Evolutionary conservation across 2,329 filamentous ascomycete genomes (phyloP).

Genomic region (Parastagonospora avenae): DNA sequence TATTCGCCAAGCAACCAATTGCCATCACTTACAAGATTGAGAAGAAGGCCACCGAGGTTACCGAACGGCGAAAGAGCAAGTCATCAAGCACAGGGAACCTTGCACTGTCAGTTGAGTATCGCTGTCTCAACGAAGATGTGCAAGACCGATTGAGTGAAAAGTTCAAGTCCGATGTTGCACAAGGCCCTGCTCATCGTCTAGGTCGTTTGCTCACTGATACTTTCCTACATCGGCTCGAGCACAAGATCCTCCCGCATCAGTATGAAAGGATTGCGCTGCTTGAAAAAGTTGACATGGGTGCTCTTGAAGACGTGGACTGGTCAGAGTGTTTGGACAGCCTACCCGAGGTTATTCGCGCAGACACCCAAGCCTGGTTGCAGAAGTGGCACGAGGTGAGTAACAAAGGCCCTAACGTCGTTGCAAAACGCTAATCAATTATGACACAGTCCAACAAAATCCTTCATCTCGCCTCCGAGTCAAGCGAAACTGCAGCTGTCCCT

Average conservation of each 20-base stretch:
- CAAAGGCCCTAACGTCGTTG: not conserved
- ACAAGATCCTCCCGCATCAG: conserved; percentile 53
- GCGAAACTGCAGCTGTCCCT: conserved; percentile 20
- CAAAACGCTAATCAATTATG: conserved; percentile 15
- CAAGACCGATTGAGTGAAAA: conserved; percentile 51
- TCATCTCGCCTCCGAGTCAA: conserved; percentile 19
- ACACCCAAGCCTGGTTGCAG: conserved; percentile 58
- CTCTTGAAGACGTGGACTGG: conserved; percentile 62
- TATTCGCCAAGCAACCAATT: conserved; percentile 82
- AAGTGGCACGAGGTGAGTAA: conserved; percentile 62
- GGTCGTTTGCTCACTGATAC: conserved; percentile 58
- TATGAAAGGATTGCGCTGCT: conserved; percentile 62
- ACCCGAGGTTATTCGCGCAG: conserved; percentile 49
- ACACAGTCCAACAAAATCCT: conserved; percentile 32
- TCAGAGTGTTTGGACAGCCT: conserved; percentile 57
- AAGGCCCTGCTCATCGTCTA: conserved; percentile 54
- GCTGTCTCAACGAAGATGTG: conserved; percentile 76
- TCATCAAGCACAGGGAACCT: conserved; percentile 50
- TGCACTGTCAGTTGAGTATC: conserved; percentile 75
- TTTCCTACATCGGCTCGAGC: conserved; percentile 54
- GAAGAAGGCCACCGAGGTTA: conserved; percentile 52
- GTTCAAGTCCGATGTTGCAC: conserved; percentile 55
- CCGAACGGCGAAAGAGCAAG: conserved; percentile 30
- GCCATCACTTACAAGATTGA: conserved; percentile 80
- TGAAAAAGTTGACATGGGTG: conserved; percentile 57